Conservation (phyloP, 2,329 filamentous ascomycete species). For the Fusarium torreyae region DNA sequence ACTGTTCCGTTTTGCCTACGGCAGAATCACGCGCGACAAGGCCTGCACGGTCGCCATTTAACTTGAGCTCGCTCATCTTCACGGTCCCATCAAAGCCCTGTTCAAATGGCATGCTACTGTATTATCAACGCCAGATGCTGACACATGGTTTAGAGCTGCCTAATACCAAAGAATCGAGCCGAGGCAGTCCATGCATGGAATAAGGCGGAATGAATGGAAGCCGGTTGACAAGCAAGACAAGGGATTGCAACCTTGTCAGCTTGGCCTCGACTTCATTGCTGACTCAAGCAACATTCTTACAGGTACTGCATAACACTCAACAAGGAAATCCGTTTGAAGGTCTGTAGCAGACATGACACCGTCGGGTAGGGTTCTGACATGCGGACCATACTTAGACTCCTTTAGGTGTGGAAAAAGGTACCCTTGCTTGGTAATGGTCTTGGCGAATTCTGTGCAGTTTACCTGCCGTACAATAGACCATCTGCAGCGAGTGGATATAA, state of each 20-base stretch:
- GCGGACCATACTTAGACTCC: slow-evolving; percentile 2
- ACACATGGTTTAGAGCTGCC: slow-evolving; percentile 21
- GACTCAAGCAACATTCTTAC: slow-evolving; percentile 21
- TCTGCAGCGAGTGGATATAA: not conserved
- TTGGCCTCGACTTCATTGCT: slow-evolving; percentile 19
- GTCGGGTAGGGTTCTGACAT: slow-evolving; percentile 9
- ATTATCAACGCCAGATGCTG: slow-evolving; percentile 11
- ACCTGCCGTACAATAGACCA: slow-evolving; percentile 2
- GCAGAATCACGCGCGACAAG: slow-evolving; percentile 1
- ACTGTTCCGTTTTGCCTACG: slow-evolving; percentile 6
- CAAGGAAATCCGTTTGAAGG: slow-evolving; percentile 10
- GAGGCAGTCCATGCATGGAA: slow-evolving; percentile 23
- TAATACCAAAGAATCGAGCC: slow-evolving; percentile 11
- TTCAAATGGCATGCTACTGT: slow-evolving; percentile 5
- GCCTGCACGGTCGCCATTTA: not conserved
- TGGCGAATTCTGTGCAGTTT: slow-evolving; percentile 8
- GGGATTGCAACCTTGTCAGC: slow-evolving; percentile 38
- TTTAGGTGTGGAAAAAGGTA: slow-evolving; percentile 3
- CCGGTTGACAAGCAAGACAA: slow-evolving; percentile 26
- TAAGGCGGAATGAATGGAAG: slow-evolving; percentile 16
- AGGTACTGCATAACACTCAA: slow-evolving; percentile 17
- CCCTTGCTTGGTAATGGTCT: slow-evolving; percentile 1
- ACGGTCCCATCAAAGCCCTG: not conserved
- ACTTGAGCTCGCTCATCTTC: not conserved
- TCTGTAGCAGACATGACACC: slow-evolving; percentile 5